These are phyloP conservation scores for Acacia crassicarpa DNA, from an alignment of 306 rosid genomes.

Conservation along the genomic window DNA sequence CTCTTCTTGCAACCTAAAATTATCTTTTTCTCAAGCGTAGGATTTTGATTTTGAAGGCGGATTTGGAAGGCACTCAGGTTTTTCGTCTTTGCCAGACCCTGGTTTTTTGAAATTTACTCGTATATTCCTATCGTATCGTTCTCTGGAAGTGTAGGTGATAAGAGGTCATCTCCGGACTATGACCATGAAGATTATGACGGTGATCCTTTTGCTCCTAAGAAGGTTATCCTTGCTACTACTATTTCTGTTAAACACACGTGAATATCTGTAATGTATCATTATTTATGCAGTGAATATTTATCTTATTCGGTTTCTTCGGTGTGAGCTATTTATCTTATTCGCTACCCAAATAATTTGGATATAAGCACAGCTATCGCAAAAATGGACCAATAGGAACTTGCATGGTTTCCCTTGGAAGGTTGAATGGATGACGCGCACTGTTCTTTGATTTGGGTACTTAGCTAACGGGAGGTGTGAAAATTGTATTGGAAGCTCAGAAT, in stretches of 20 bases:
- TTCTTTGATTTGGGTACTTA: not conserved
- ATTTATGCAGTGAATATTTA: not conserved
- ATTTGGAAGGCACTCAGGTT: conserved; percentile 66
- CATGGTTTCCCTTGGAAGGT: conserved; percentile 8
- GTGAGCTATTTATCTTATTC: not conserved
- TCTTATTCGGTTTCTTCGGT: not conserved
- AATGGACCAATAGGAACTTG: not conserved
- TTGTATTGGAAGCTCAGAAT: not conserved
- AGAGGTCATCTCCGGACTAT: conserved; percentile 77
- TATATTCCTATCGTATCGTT: conserved; percentile 9
- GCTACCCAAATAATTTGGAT: not conserved
- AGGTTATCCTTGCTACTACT: conserved; percentile 43
- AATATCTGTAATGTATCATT: not conserved
- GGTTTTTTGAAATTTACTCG: conserved; percentile 2
- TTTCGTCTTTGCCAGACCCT: conserved; percentile 6
- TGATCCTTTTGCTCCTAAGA: conserved; percentile 67
- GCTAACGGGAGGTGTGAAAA: not conserved
- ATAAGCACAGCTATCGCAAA: not conserved
- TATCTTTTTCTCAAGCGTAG: conserved; percentile 35
- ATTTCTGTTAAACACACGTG: not conserved
- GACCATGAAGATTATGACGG: conserved; percentile 70
- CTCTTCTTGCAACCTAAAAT: not conserved
- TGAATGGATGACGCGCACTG: conserved; percentile 3
- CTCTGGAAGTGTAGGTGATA: conserved; percentile 48
- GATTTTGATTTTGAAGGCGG: conserved; percentile 90